Evolutionary conservation across 208 protist species (phyloP).

Genomic region (Acanthamoeba quina): DNA sequence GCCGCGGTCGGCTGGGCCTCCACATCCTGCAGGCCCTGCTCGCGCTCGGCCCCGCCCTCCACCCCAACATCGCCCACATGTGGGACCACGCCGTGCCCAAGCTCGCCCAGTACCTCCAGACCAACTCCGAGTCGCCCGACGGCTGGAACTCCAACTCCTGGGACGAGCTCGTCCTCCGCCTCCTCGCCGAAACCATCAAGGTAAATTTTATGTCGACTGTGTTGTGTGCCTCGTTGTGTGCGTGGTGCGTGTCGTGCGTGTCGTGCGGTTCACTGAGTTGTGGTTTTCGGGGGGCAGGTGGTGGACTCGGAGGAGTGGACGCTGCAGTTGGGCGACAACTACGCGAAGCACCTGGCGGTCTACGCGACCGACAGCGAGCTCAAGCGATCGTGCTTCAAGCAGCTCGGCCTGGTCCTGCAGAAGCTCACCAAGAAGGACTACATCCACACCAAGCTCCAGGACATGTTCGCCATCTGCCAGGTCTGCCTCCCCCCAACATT

Average conservation of each 20-base stretch:
- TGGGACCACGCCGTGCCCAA: slow-evolving; percentile 86
- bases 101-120: slow-evolving; percentile 75
- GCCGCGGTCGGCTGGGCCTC: slow-evolving; percentile 64
- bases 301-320: slow-evolving; percentile 24
- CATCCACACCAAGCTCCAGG: slow-evolving; percentile 77
- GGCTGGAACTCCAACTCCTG: slow-evolving; percentile 75
- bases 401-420: slow-evolving; percentile 80
- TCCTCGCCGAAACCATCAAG: slow-evolving; percentile 82
- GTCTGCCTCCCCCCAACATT: neutral
- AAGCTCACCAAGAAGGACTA: slow-evolving; percentile 83
- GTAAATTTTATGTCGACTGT: neutral
- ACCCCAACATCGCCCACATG: slow-evolving; percentile 81
- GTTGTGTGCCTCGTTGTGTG: neutral
- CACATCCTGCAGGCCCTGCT: slow-evolving; percentile 75
- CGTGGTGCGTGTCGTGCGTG: too few species aligned
- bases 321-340: slow-evolving; percentile 48
- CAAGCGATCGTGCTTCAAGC: slow-evolving; percentile 78
- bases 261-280: neutral
- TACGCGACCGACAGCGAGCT: slow-evolving; percentile 46
- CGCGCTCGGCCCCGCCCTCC: slow-evolving; percentile 75
- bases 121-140: slow-evolving; percentile 9
- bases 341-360: slow-evolving; percentile 27
- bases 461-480: slow-evolving; percentile 77
- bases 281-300: neutral
- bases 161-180: slow-evolving; percentile 81